phyloP scores from a whole-genome alignment of 2,329 filamentous ascomycete genomes.

The Fusarium verticillioides region DNA sequence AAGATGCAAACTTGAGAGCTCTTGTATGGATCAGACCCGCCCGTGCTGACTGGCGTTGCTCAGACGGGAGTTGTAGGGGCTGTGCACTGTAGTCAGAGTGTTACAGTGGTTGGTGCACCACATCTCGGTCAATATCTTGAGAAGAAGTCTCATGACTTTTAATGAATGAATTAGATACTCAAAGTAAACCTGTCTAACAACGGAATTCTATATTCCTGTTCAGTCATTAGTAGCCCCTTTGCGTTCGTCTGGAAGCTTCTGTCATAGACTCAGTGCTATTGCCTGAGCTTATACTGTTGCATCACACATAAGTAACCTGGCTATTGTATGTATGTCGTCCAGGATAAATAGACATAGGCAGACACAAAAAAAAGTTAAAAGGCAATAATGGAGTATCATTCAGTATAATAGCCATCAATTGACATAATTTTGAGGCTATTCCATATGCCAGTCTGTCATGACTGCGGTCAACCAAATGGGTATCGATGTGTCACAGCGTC shows the following conservation, averaged over 20 bases:
- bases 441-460: not conserved
- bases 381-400: fast-evolving
- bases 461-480: not conserved
- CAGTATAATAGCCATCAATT: not conserved
- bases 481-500: fast-evolving
- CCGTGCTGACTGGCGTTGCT: slow-evolving; percentile 26
- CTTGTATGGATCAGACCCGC: slow-evolving; percentile 33
- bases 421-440: not conserved
- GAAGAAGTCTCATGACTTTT: fast-evolving
- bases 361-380: not conserved
- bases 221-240: not conserved
- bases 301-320: not conserved
- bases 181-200: not conserved
- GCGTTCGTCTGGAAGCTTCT: not conserved
- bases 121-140: not conserved
- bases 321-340: not conserved
- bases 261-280: not conserved
- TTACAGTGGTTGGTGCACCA: not conserved
- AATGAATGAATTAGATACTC: not conserved
- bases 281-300: not conserved
- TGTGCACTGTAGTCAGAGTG: slow-evolving; percentile 26
- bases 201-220: fast-evolving
- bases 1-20: slow-evolving; percentile 22
- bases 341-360: no score
- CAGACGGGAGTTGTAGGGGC: slow-evolving; percentile 20